Base-by-base conservation (phyloP, 2,329 filamentous ascomycete genomes). In the Phoma sp. region DNA sequence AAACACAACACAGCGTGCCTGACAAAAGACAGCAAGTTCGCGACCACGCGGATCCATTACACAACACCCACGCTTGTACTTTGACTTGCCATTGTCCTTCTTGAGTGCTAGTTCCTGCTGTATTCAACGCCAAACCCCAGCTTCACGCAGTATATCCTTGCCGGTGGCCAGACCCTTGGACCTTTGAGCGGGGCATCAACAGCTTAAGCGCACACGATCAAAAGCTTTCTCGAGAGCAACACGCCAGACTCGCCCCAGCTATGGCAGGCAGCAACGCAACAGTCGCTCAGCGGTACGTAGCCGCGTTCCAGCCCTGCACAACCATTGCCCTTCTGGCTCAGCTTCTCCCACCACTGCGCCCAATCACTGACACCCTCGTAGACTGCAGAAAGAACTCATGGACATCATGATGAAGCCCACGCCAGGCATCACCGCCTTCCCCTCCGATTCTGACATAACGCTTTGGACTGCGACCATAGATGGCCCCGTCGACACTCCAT, bases 341-440 rank as follows among this genome's bases (percentile, higher is more conserved):
- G 30, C 30, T 25, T 23, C n/a, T 36, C 18, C 7, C 5, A 2
- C 15, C 38, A 7, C 25, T 37, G 1, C 39, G 28, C 38, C 1
- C 47, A 15, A 20, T 4, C 17, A 37, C 66, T 62, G 54, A 65
- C 53, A 15, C 5, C 49, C 15, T 58, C 26, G n/a, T 71, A 98
- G 95, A 69, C 84, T 99, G 52, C 95, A 99, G 78, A 96, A 93
- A 42, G 95, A 99, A 78, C 84, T 99, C 65, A 98, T 99, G 93
- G 89, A 95, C 76, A 87, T 99, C 66, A 98, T 99, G 95, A 93
- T 92, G 67, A 93, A 93, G 34, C 89, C 93, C 1, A 93, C 93
- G 0, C 92, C 93, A 12, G 95, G 95, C 63, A 88, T 98, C 70
- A 96, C 93, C 50, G 96, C 96, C 60, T 99, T 99, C 76, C 95